Base-by-base conservation (phyloP, 805 yeast genomes). In the Candida bentonensis region DNA sequence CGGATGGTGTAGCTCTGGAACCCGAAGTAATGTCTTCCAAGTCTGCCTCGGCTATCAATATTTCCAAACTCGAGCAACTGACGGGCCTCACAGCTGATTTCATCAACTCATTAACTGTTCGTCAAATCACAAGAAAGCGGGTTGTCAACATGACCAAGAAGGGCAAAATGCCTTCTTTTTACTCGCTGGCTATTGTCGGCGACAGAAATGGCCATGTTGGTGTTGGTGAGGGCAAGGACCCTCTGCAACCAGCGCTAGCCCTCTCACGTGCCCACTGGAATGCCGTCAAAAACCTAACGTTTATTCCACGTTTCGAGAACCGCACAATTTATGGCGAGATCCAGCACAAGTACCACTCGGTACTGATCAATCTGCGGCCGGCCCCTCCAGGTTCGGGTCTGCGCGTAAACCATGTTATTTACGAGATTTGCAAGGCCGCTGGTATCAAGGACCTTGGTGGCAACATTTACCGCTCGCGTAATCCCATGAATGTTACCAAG, bases 341-440 rank as follows among this genome's bases (percentile, higher is more conserved):
- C 45, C 82, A 82, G 54, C 72, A 79, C 65, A 85, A 86, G 60
- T 85, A 68, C 64, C 96, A 88, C 56, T 94, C 96, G 30, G 88
- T 87, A 44, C 75, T 81, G 53, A 72, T 92, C 53, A 76, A 79
- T 53, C 67, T 92, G 55, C 76, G 87, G 59, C 76, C 94, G 2
- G 88, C 95, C 1, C 92, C 95, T 21, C 80, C 95, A 1, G 97
- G 96, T 56, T 82, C 82, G 50, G 98, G 98, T 20, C 72, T 92
- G 48, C 74, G 96, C 55, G 95, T 87, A 40, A 88, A 88, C 65
- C 94, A 84, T 52, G 76, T 81, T 61, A 79, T 92, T 50, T 86
- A 80, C 56, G 96, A 87, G 66, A 77, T 92, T 47, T 88, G 96
- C 63, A 83, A 82, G 60, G 78, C 87, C 47, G 95, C 88, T 1